Evolutionary conservation across 371 early-diverging fungal genomes (phyloP).

Genomic region (Mucor sp.): DNA sequence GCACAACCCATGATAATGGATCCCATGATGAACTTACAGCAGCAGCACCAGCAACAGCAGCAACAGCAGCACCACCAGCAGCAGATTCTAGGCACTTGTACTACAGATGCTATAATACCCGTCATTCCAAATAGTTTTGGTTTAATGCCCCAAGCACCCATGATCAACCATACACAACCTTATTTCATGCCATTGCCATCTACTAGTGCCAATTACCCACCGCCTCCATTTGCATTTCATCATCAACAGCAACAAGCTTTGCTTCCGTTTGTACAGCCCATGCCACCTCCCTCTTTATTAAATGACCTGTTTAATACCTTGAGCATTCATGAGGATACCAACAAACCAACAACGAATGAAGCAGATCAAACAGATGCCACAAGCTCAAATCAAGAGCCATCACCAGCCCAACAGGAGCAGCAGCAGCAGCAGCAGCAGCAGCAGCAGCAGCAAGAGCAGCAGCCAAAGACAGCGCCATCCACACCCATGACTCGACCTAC

Average conservation of each 20-base stretch:
- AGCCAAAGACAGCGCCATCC: not conserved
- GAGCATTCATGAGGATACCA: not conserved
- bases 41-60: not conserved
- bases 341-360: not conserved
- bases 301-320: not conserved
- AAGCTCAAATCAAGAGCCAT: not conserved
- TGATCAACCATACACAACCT: conserved; percentile 6
- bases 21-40: conserved; percentile 11
- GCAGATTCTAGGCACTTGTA: conserved; percentile 13
- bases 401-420: too few relatives aligned
- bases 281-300: not conserved
- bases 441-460: not conserved
- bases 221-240: not conserved
- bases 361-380: not conserved
- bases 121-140: not conserved
- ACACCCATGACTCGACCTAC: not conserved
- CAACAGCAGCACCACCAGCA: not conserved
- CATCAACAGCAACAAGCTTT: conserved; percentile 1
- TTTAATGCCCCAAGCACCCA: conserved; percentile 5
- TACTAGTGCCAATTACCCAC: not conserved
- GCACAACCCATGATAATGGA: not conserved
- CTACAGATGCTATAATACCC: conserved; percentile 1
- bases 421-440: not conserved
- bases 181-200: not conserved
- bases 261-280: conserved; percentile 1